These are phyloP conservation scores for Sordariomycetes sp. DNA, from an alignment of 2,329 filamentous ascomycete genomes.

Conservation along the genomic window DNA sequence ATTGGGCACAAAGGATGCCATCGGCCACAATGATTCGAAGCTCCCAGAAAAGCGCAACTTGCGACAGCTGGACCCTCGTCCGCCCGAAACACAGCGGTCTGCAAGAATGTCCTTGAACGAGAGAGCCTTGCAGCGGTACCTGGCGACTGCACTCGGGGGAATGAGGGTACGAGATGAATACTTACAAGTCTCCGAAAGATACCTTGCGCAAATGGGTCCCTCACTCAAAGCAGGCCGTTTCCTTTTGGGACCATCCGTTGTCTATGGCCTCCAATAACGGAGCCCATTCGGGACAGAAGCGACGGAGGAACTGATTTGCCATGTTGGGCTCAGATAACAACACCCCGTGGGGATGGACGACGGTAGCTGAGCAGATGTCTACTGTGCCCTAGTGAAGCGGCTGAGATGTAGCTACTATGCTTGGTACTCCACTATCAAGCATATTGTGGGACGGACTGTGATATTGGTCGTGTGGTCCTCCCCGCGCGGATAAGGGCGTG, in stretches of 20 bases:
- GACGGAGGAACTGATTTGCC: not conserved
- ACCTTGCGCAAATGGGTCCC: not conserved
- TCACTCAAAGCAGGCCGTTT: not conserved
- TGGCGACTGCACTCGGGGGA: not conserved
- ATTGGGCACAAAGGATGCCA: not conserved
- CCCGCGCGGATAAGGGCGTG: too few relatives aligned
- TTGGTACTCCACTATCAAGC: too few relatives aligned
- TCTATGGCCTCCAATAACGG: slow-evolving; percentile 2
- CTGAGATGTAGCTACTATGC: too few relatives aligned
- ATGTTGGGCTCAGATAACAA: not conserved
- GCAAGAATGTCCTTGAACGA: not conserved
- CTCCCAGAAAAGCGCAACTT: not conserved
- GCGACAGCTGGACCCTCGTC: not conserved
- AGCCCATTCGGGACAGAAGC: not conserved
- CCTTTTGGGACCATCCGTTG: not conserved
- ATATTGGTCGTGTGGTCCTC: too few relatives aligned
- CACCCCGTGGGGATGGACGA: not conserved
- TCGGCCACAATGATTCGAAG: not conserved
- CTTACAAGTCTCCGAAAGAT: not conserved
- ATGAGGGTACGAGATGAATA: not conserved
- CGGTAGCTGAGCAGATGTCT: not conserved
- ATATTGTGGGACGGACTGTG: too few relatives aligned
- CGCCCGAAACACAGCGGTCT: not conserved
- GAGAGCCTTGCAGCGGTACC: not conserved
- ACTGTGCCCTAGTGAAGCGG: too few relatives aligned